phyloP scores from a whole-genome alignment of 1,139 yeast genomes.

The Saccharomyces pastorianus region DNA sequence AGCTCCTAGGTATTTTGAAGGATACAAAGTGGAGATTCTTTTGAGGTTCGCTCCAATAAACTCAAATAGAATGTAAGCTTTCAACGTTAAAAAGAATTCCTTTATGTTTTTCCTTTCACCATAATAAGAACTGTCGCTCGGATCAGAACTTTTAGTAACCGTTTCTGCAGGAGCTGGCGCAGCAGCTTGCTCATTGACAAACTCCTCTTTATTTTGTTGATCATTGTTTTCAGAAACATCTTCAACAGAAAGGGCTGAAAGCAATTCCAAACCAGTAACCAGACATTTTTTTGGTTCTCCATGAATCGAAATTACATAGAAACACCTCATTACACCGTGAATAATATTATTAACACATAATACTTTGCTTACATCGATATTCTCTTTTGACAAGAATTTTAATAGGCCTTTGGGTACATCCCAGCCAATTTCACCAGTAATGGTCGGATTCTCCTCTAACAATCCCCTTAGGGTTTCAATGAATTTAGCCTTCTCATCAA shows the following conservation, averaged over 20 bases:
- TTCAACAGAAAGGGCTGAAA: conserved; percentile 22
- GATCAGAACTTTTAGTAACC: background rate
- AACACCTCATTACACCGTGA: conserved; percentile 40
- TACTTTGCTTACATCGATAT: conserved; percentile 16
- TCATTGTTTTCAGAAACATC: conserved; percentile 14
- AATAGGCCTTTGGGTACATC: conserved; percentile 66
- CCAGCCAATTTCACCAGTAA: conserved; percentile 64
- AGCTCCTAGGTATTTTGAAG: conserved; percentile 70
- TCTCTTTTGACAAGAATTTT: conserved; percentile 29
- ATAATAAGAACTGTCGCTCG: background rate
- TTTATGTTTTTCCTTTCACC: conserved; percentile 12
- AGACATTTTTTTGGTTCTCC: conserved; percentile 79
- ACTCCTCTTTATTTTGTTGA: conserved; percentile 14
- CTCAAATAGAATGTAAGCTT: conserved; percentile 60
- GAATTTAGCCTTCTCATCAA: conserved; percentile 42
- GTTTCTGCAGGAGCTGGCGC: background rate
- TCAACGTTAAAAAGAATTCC: conserved; percentile 32
- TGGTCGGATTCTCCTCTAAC: conserved; percentile 11
- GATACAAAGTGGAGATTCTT: conserved; percentile 45
- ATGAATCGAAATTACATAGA: conserved; percentile 49
- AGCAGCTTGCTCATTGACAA: background rate
- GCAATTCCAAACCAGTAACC: conserved; percentile 57
- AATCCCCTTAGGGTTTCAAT: conserved; percentile 35
- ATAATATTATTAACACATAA: conserved; percentile 17
- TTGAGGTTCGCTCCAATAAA: conserved; percentile 47